phyloP scores from a whole-genome alignment of 164 flowering plant species.

The Umbellularia californica region DNA sequence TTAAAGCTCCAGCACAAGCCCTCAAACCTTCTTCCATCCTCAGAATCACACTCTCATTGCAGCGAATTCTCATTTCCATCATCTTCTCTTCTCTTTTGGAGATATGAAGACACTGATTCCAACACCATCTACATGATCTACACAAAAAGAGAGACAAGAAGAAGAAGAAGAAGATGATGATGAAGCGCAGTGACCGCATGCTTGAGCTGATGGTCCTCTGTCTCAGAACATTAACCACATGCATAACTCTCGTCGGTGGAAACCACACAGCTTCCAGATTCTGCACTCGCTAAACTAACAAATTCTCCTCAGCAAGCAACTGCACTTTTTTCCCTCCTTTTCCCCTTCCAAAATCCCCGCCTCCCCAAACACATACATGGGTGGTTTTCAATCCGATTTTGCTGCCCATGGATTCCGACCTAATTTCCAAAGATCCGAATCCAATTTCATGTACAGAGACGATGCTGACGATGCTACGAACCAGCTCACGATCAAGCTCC shows the following conservation, averaged over 20 bases:
- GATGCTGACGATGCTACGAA: not conserved
- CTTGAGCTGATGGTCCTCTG: conserved; percentile 53
- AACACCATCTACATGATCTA: not conserved
- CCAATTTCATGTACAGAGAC: not conserved
- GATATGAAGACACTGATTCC: not conserved
- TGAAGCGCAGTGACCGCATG: conserved; percentile 57
- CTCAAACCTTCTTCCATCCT: not conserved
- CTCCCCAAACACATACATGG: no score
- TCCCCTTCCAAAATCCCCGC: not conserved
- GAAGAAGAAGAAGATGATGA: conserved; percentile 39
- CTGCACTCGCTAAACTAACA: conserved; percentile 54
- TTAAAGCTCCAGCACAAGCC: no score
- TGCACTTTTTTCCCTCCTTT: not conserved
- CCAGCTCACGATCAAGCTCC: conserved; percentile 35
- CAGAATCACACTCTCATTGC: not conserved
- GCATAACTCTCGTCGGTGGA: conserved; percentile 92
- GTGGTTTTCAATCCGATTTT: no score
- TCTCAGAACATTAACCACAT: conserved; percentile 33
- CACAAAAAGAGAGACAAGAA: not conserved
- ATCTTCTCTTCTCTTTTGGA: not conserved
- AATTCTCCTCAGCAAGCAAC: not conserved
- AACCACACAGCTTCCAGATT: conserved; percentile 93
- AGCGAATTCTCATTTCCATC: not conserved
- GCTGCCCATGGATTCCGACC: not conserved
- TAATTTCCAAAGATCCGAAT: not conserved